Evolutionary conservation across 371 early-diverging fungal species (phyloP), one percentile per base, ranked within the genome.

Genomic region (Batkoa obscura): DNA sequence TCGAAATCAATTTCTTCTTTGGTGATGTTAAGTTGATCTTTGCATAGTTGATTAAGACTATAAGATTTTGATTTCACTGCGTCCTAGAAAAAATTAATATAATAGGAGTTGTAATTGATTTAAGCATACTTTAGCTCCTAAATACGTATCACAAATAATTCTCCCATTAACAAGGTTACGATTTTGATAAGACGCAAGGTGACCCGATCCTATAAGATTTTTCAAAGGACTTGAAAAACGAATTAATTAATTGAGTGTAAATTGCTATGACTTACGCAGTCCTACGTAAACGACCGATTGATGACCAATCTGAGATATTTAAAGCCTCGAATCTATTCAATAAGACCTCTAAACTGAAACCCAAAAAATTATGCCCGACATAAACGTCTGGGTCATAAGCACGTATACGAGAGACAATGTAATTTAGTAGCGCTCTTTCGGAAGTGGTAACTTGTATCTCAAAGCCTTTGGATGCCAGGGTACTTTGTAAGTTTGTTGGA

Each of bases 281-380:
- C 36, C 95, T 77, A 33, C 85, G 75, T 46, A 95, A 70, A 48
- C 98, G 71, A 34, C 93, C 93, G 23, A 92, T 61, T 42, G 72
- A 68, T 1, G 84, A 83, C 98, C 98, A 83, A 58, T 72, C 64
- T 36, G 76, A 75, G 5, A 81, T 72, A 15, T 80, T 78, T 23
- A 78, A 68, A 5, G 68, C 72, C 58, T 90, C 88, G 88, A 96
- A 84, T n/a, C 98, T 83, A 62, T 88, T 86, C 47, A 96, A 66
- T 2, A 98, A 68, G 6, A 94, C 83, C 56, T 91, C 92, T 43
- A 98, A 72, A 61, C 88, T 93, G 62, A 92, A 88, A 6, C 88
- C 91, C 53, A 86, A 70, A 69, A 95, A 85, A 63, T 96, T 95
- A 71, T 98, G 98, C 31, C 96, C 94, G n/a, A 94, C 85, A 54